Conservation (phyloP, 2,329 filamentous ascomycete genomes). For the Fusarium staphyleae region DNA sequence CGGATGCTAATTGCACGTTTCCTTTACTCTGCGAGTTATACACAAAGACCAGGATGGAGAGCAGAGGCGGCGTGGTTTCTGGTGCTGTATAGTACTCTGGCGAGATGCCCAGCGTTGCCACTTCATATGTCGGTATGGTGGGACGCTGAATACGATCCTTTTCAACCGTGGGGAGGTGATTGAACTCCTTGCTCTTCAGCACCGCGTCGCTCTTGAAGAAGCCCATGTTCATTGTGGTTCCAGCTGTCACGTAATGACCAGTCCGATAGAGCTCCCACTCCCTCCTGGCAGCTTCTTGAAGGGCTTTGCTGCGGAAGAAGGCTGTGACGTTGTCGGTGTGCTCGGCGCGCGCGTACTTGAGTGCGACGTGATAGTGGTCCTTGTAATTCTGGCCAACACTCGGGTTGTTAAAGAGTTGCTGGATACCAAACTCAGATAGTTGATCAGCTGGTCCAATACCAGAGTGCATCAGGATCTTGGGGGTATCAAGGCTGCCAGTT, state of each 20-base stretch:
- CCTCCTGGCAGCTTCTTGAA: constrained; percentile 14
- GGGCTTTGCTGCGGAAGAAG: constrained; percentile 27
- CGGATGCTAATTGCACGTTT: constrained; percentile 12
- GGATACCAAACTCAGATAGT: constrained; percentile 4
- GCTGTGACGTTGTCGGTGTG: constrained; percentile 7
- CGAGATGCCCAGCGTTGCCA: constrained; percentile 14
- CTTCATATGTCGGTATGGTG: constrained; percentile 22
- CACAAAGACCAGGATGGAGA: constrained; percentile 23
- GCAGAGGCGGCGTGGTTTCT: constrained; percentile 14
- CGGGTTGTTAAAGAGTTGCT: constrained; percentile 5
- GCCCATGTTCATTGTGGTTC: constrained; percentile 26
- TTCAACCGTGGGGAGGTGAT: neutral
- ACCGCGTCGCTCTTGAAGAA: constrained; percentile 28
- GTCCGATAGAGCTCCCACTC: constrained; percentile 27
- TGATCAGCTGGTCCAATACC: constrained; percentile 18
- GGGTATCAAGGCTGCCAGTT: constrained; percentile 24
- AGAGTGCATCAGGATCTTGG: constrained; percentile 28
- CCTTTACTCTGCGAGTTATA: constrained; percentile 22
- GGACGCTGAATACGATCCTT: constrained; percentile 8
- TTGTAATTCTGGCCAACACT: constrained; percentile 21
- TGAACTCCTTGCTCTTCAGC: constrained; percentile 16
- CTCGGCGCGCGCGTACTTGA: constrained; percentile 26
- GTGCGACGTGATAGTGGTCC: constrained; percentile 26
- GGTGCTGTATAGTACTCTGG: constrained; percentile 22
- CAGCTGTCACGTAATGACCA: constrained; percentile 18